phyloP scores from a whole-genome alignment of 2,329 filamentous ascomycete species.

The Rugonectria rugulosa region DNA sequence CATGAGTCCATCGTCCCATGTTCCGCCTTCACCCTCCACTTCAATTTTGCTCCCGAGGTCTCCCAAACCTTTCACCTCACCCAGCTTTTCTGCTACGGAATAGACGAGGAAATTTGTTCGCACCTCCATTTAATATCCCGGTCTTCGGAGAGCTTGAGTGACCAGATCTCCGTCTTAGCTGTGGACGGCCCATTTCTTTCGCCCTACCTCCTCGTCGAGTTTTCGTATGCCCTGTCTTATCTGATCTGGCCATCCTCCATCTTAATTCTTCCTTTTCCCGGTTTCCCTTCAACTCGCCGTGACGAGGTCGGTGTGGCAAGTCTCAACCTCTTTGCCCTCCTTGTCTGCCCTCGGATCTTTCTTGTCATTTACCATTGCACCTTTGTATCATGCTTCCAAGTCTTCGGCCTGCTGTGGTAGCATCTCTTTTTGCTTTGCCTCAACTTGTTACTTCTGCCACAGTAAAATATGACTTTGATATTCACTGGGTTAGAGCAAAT shows the following conservation, averaged over 20 bases:
- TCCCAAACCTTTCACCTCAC: conserved; percentile 2
- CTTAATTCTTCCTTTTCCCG: conserved; percentile 1
- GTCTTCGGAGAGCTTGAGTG: conserved; percentile 1
- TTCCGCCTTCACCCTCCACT: conserved; percentile 3
- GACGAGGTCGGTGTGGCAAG: conserved; percentile 13
- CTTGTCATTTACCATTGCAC: neutral
- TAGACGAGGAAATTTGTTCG: neutral
- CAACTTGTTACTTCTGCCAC: conserved; percentile 47
- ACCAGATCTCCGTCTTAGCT: conserved; percentile 5
- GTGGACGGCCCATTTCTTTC: neutral
- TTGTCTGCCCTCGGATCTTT: neutral
- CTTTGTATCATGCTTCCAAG: conserved; percentile 28
- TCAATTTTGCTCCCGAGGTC: neutral
- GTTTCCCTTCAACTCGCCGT: conserved; percentile 1
- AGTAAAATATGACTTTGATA: conserved; percentile 70
- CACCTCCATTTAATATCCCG: neutral
- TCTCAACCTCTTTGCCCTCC: neutral
- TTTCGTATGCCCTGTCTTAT: conserved; percentile 19
- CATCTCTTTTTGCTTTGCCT: conserved; percentile 28
- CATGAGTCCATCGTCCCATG: conserved; percentile 12
- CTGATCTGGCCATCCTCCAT: conserved; percentile 18
- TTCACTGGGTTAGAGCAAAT: conserved; percentile 75
- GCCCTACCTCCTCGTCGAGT: neutral
- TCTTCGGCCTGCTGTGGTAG: conserved; percentile 22
- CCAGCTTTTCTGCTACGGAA: neutral